Percentiles rank a stretch among this genome's conserved stretches.
Evolutionary conservation across 208 protist species (phyloP).

Genomic region (Naegleria fowleri): DNA sequence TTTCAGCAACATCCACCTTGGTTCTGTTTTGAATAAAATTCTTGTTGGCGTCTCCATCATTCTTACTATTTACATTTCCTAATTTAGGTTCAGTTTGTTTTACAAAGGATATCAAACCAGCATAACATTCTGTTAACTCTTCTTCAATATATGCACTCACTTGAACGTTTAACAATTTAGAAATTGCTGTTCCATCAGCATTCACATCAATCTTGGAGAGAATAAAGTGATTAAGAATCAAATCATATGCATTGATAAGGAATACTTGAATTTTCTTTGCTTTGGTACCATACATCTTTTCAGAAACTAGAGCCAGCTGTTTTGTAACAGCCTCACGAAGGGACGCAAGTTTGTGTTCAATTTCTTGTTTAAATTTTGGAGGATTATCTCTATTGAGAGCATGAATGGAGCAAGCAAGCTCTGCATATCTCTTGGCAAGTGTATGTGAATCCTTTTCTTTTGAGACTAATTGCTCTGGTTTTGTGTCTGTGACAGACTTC

Average conservation of each 20-base stretch:
- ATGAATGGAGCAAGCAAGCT: neutral
- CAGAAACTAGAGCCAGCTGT: neutral
- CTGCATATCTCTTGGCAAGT: neutral
- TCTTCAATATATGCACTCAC: neutral
- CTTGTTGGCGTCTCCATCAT: neutral
- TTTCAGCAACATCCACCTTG: neutral
- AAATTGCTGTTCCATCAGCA: neutral
- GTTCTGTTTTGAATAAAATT: neutral
- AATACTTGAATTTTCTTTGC: neutral
- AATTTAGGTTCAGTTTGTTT: neutral
- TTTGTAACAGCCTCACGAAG: neutral
- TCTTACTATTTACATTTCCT: neutral
- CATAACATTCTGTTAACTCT: neutral
- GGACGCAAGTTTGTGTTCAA: neutral
- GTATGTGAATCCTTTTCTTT: constrained; percentile 12
- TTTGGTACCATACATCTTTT: neutral
- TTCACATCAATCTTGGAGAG: neutral
- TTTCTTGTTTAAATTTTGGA: neutral
- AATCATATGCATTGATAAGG: neutral
- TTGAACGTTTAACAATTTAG: neutral
- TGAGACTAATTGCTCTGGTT: neutral
- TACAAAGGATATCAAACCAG: neutral
- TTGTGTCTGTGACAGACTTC: neutral
- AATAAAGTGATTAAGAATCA: neutral
- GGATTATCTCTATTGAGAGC: neutral